These are phyloP conservation scores for slime mould (Dictyostelium discoideum) DNA, from an alignment of 78 protist species.

Conservation along the genomic window DNA sequence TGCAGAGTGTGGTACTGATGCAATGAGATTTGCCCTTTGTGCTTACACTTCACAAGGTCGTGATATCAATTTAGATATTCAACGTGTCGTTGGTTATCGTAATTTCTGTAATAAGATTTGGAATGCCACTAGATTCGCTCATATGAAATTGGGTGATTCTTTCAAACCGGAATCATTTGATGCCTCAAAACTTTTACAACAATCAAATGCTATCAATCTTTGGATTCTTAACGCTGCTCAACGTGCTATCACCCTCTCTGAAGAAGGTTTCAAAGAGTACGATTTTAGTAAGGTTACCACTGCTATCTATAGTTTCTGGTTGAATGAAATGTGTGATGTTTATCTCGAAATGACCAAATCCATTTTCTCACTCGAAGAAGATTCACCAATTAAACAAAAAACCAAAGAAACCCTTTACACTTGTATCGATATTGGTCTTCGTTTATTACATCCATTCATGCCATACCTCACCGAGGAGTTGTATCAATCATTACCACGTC, in stretches of 20 bases:
- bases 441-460: conserved; percentile 98
- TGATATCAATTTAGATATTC: conserved; percentile 96
- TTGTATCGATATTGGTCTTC: conserved; percentile 91
- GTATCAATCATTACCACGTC: conserved; percentile 89
- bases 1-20: conserved; percentile 99
- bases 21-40: conserved; percentile 97
- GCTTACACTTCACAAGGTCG: conserved; percentile 90
- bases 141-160: conserved; percentile 14
- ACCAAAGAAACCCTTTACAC: conserved; percentile 79
- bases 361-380: conserved; percentile 48
- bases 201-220: conserved; percentile 42
- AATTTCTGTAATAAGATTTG: conserved; percentile 99
- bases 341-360: conserved; percentile 95
- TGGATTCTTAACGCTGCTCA: conserved; percentile 96
- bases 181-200: background rate
- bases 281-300: conserved; percentile 87
- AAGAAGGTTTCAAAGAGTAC: conserved; percentile 78
- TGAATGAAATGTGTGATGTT: conserved; percentile 93
- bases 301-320: conserved; percentile 90
- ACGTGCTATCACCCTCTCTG: conserved; percentile 40
- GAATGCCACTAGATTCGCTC: conserved; percentile 91
- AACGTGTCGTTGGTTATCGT: conserved; percentile 93
- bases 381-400: conserved; percentile 29
- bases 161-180: conserved; percentile 27
- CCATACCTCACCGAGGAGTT: conserved; percentile 99